Evolutionary conservation across 306 rosid species (phyloP).

Genomic region (Medicago arabica): DNA sequence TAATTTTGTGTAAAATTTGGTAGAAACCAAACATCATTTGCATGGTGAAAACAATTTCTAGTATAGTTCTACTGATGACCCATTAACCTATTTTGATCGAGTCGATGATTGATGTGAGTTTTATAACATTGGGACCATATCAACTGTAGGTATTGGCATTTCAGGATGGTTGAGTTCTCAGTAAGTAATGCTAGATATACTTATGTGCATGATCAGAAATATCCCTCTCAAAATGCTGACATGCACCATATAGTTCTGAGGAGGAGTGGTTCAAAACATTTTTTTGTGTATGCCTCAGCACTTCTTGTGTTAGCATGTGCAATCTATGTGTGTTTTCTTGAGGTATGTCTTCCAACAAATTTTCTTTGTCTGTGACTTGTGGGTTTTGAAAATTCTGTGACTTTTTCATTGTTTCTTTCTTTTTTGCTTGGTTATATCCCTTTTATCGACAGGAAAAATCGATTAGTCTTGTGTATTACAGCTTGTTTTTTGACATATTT

Average conservation of each 20-base stretch:
- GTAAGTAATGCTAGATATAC: conserved; percentile 60
- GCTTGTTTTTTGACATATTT: conserved; percentile 60
- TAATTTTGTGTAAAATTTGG: too few species aligned
- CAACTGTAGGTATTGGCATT: background rate
- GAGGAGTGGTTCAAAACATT: conserved; percentile 47
- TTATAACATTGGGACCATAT: background rate
- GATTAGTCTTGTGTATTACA: conserved; percentile 55
- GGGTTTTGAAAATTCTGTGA: conserved; percentile 5
- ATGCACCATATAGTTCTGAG: conserved; percentile 66
- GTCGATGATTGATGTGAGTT: background rate
- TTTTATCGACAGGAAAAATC: conserved; percentile 60
- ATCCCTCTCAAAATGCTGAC: conserved; percentile 63
- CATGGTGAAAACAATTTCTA: background rate
- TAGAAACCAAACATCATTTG: too few species aligned
- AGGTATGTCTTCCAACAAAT: conserved; percentile 47
- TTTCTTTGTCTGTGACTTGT: background rate
- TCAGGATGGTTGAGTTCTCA: conserved; percentile 63
- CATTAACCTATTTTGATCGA: background rate
- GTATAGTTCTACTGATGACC: background rate
- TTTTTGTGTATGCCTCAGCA: conserved; percentile 49
- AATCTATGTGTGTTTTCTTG: conserved; percentile 50
- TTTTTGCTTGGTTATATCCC: conserved; percentile 20
- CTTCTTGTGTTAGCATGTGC: conserved; percentile 59
- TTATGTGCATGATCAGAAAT: conserved; percentile 61
- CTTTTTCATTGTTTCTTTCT: background rate